Evolutionary conservation across 2,329 filamentous ascomycete species (phyloP), one percentile per base, ranked within the genome.

Genomic region (Cladosporium velox): DNA sequence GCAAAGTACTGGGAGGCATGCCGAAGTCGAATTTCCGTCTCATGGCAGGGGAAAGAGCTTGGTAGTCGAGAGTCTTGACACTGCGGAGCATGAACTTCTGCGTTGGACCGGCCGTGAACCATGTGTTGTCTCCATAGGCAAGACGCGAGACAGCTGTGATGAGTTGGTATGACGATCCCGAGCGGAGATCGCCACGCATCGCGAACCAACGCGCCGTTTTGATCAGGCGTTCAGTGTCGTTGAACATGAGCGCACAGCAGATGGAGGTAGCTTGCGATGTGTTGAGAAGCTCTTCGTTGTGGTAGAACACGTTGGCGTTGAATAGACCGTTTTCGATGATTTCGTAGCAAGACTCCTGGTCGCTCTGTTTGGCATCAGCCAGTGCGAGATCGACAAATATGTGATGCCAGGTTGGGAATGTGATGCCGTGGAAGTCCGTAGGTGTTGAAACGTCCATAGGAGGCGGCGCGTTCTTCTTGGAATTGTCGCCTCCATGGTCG

Each of bases 81-180:
- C 96, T 92, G 4, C 95, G 89, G 66, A 97, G 84, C 73, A 98
- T 88, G 75, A 91, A 96, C 77, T 98, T 98, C 77, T 97, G 93
- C 24, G 90, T 89, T 0, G 92, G 89, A 0, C 91, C 91, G 2
- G 90, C 90, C 61, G 90, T 90, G 77, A 94, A 97, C 83, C 90
- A 91, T 34, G 88, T 86, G 44, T 87, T 83, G 1, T 90, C 87
- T 15, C 91, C 89, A 62, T 91, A 88, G 73, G 88, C 91, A 8
- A 96, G 82, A 21, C 90, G 87, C 65, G 91, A 91, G n/a, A 95
- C 82, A 26, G 90, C 86, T 34, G 90, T 87, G 76, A 94, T 96
- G 73, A 97, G 86, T 41, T 93, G 89, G 78, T 93, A 96, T 0
- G 91, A 87, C 72, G 97, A 91, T 0, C 90, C 91, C 30, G 90